phyloP scores from a whole-genome alignment of 129 eudicot genomes.

The Logfia minima region DNA sequence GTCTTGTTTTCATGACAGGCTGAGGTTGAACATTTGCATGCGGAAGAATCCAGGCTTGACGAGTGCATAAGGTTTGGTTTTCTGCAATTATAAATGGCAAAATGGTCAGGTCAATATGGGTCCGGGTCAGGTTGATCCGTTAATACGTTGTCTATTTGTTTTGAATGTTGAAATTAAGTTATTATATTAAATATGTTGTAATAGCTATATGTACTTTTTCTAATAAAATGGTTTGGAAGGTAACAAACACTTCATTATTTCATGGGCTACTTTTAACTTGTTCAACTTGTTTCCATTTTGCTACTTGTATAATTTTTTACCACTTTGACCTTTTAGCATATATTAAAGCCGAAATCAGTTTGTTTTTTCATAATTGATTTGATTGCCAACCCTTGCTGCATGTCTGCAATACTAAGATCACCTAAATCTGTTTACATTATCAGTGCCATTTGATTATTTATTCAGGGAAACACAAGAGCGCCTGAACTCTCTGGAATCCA shows the following conservation, averaged over 20 bases:
- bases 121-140: not conserved
- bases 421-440: slow-evolving; percentile 8
- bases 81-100: not conserved
- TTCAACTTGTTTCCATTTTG: not conserved
- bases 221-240: not conserved
- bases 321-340: not conserved
- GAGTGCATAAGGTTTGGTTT: slow-evolving; percentile 64
- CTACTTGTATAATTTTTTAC: not conserved
- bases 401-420: not conserved
- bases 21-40: slow-evolving; percentile 48
- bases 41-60: slow-evolving; percentile 61
- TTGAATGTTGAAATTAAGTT: not conserved
- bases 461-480: slow-evolving; percentile 61
- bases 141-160: not conserved
- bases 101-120: not conserved
- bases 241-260: not conserved
- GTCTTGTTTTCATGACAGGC: slow-evolving; percentile 43
- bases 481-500: slow-evolving; percentile 40
- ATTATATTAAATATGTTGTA: not conserved
- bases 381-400: not conserved
- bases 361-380: not conserved
- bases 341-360: not conserved
- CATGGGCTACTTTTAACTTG: not conserved
- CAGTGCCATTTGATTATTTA: slow-evolving; percentile 27
- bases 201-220: not conserved